Base-by-base conservation (phyloP, 108 stramenopile species). In the Skeletonema menzelii region DNA sequence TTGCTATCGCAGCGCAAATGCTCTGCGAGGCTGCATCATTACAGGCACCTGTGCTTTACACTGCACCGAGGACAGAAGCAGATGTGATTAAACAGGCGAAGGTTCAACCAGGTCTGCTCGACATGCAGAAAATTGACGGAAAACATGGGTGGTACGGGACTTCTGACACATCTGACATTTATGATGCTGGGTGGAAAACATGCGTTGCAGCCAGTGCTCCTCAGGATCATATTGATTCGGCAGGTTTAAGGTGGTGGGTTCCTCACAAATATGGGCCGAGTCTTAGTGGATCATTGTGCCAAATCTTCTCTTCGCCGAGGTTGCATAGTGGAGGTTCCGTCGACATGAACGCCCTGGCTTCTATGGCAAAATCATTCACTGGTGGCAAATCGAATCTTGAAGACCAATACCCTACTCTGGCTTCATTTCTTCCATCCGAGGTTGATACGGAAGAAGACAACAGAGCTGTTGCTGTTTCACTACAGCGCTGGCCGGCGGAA, bases 401-500 rank as follows among this genome's bases (percentile, higher is more conserved):
- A 72, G 58, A 72, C 1, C 61, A 76, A 27, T 87, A 87, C 40
- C 84, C 90, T 10, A 74, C 79, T 49, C 82, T 89, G 27, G 80
- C 85, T 53, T 65, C 75, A 4, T 71, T 59, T 24, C 40, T 77
- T 28, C 27, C 82, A 32, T 55, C 42, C 8, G 60, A 72, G 19
- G 58, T 60, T 3, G 38, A 65, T 13, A 60, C 53, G 28, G 59
- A 30, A 24, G 32, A 74, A 53, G 80, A 86, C 70, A 59, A 63
- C 1, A 56, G 60, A 27, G 72, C 76, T 44, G 78, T 89, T 58
- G 87, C 91, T 10, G 87, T 95, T 6, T 95, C 93, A 28, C 56
- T 92, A 24, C 89, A 91, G 65, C 87, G 88, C 19, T 95, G 93
- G 93, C 93, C 93, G 10, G 77, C 90, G n/a, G 89, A 91, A 53